phyloP scores from a whole-genome alignment of 2,329 filamentous ascomycete genomes.

The Dactylellina cionopaga region DNA sequence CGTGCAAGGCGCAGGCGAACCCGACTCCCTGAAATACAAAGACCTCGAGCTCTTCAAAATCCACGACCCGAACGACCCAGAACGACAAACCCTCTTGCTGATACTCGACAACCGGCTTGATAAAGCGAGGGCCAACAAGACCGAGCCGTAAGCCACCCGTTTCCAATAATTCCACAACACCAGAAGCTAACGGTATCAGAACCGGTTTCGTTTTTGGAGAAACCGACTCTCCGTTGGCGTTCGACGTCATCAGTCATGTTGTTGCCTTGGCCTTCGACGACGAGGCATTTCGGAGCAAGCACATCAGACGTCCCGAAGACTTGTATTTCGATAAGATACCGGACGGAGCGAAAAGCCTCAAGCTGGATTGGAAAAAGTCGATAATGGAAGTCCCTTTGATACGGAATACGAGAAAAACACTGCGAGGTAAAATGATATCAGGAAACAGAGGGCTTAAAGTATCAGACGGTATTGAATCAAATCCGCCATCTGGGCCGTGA shows the following conservation, averaged over 20 bases:
- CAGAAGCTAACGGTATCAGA: no score
- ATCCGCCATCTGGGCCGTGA: not conserved
- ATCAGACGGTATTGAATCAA: slow-evolving; percentile 1
- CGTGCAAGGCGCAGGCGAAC: not conserved
- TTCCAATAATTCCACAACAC: no score
- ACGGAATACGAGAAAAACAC: not conserved
- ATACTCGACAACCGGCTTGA: not conserved
- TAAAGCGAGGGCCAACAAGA: not conserved
- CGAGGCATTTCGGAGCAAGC: not conserved
- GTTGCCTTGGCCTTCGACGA: slow-evolving; percentile 10
- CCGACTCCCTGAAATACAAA: not conserved
- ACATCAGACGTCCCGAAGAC: not conserved
- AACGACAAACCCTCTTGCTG: not conserved
- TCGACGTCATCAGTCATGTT: slow-evolving; percentile 9
- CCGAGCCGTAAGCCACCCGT: not conserved
- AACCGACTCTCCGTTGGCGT: no score
- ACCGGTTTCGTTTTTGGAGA: no score
- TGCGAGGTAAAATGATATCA: not conserved
- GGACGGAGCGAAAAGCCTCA: not conserved
- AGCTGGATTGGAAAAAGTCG: slow-evolving; percentile 10
- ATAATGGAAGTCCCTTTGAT: slow-evolving; percentile 10
- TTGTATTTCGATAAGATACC: slow-evolving; percentile 9
- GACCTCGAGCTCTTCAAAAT: not conserved
- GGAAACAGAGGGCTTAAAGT: not conserved
- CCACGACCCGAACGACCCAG: not conserved